Base-by-base conservation (phyloP, 148 eudicot genomes). In the Amaranthus palmeri region DNA sequence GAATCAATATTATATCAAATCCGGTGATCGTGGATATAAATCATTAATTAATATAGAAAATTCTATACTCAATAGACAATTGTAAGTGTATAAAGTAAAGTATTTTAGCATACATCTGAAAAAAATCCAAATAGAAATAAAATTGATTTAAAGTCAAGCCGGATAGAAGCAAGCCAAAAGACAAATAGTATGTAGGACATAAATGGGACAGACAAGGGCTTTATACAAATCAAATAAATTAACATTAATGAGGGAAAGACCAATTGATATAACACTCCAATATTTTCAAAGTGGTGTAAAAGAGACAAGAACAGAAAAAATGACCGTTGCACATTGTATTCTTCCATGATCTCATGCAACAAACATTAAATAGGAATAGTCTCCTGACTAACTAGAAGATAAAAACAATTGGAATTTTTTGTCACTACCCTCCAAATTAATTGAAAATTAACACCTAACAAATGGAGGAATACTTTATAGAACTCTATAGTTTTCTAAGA, bases 261-360 rank as follows among this genome's bases (percentile, higher is more conserved):
- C 43, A 65, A 67, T 67, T 68, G 45, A 8, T 10, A 55, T 10
- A 68, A 54, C 52, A 44, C 17, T 47, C 36, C 36, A 54, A 9
- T 17, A n/a, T 55, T 74, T 76, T 47, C 81, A 71, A 45, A 9
- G 44, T 25, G 36, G 36, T 50, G 45, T 51, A 61, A 61, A 83
- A 80, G 59, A 25, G 36, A 25, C 36, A 65, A 11, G 36, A 78
- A 83, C 84, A 83, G 81, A 48, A 72, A 58, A 78, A 42, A 64
- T 78, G 54, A 75, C 79, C 86, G 86, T 83, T 83, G 63, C 41
- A 78, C 58, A 18, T 41, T 15, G 56, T 45, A 4, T 18, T 5
- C 64, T 36, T 65, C 5, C 74, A 50, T 58, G 54, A 42, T 57
- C 68, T 55, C 59, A 76, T 45, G 46, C 54, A 66, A 49, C 65